Base-by-base conservation (phyloP, 768 basidiomycete genomes). In the Punctularia strigosozonata region DNA sequence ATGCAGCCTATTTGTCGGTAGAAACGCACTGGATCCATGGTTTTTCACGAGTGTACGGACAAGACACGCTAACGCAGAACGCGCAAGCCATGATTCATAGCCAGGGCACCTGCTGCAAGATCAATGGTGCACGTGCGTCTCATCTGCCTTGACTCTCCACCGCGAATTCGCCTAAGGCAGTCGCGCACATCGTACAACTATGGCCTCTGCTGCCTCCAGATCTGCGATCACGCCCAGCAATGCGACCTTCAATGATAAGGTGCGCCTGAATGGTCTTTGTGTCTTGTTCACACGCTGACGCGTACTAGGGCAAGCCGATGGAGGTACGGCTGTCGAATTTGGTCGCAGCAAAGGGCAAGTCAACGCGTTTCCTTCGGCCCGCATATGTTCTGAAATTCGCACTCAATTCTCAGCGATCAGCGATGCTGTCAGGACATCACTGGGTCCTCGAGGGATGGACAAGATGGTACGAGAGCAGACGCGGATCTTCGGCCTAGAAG, bases 381-480 rank as follows among this genome's bases (percentile, higher is more conserved):
- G 33, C 10, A 13, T 40, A 19, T 42, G 22, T 48, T 44, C 17
- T 47, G 15, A 48, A 19, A 4, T 2, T 4, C 14, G 19, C 24
- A 13, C 25, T 14, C 25, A 20, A 18, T 35, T 8, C 42, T 15
- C 47, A 95, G 92, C 94, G 21, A 95, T 99, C 54, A 90, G 90
- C 50, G 92, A 95, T 69, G 94, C 90, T 38, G 92, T 99, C 31
- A 72, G 94, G 50, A 98, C 94, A 32, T 97, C 92, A 31, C 63
- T 99, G 49, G 94, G 94, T 12, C 94, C 94, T 34, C 79, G 85
- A 59, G 94, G 94, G 45, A 99, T 99, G 94, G 94, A 98, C 66
- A 98, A 98, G 70, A 98, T 98, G 94, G 94, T 86, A 52, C 42
- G 66, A 40, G 15, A 15, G 21, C 14, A 23, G 31, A 22, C 28